phyloP scores from a whole-genome alignment of 306 rosid genomes.

The Crotalaria pallida region DNA sequence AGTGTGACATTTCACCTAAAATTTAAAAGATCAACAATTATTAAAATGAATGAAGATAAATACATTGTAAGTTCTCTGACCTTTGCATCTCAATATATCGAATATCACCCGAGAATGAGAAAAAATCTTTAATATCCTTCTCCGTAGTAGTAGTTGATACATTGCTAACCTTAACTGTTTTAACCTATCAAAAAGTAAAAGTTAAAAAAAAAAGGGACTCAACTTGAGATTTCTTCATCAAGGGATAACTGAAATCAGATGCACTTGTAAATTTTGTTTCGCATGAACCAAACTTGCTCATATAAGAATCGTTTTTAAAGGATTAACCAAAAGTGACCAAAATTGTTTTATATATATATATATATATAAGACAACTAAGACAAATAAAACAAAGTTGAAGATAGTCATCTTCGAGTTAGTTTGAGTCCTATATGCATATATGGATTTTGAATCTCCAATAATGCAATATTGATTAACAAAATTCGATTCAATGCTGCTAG shows the following conservation, averaged over 20 bases:
- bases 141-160: constrained; percentile 35
- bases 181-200: constrained; percentile 31
- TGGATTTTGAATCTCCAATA: background rate
- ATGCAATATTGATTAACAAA: background rate
- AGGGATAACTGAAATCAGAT: background rate
- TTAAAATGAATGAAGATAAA: background rate
- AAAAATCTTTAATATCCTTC: constrained; percentile 52
- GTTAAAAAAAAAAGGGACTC: background rate
- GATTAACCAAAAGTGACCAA: background rate
- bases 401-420: background rate
- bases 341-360: too few species aligned
- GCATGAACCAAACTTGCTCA: background rate
- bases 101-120: constrained; percentile 58
- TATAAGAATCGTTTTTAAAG: background rate
- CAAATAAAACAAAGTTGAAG: background rate
- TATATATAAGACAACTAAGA: background rate
- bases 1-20: background rate
- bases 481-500: background rate
- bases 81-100: constrained; percentile 51
- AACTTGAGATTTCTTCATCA: background rate
- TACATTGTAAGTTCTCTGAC: constrained; percentile 22
- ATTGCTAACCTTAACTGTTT: constrained; percentile 50
- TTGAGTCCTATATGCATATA: background rate
- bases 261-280: too few species aligned
- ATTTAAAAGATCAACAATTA: background rate